Evolutionary conservation across 1,284 basidiomycete species (phyloP).

Genomic region (Exobasidium rhododendri): DNA sequence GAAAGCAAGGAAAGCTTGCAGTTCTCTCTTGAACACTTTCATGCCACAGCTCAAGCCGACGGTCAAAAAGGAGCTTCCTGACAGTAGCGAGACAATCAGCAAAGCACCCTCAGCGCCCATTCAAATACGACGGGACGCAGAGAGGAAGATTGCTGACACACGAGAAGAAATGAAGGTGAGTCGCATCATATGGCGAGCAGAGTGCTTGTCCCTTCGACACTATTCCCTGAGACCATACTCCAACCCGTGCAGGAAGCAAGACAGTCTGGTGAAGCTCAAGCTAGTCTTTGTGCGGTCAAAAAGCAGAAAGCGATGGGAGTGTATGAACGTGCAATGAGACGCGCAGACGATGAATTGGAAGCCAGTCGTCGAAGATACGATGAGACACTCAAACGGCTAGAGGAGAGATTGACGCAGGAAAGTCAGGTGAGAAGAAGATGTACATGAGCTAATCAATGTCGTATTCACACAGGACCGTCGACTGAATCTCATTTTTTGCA

Average conservation of each 20-base stretch:
- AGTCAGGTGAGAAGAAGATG: background rate
- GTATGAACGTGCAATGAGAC: background rate
- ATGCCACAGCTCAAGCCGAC: background rate
- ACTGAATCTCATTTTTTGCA: no score
- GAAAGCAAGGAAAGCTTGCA: background rate
- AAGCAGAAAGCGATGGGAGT: background rate
- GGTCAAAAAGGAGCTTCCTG: background rate
- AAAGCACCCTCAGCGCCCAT: background rate
- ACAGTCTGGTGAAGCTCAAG: no score
- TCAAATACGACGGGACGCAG: background rate
- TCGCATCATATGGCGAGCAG: background rate
- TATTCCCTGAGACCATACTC: no score
- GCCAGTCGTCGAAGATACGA: background rate
- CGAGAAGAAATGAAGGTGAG: background rate
- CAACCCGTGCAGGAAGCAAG: no score
- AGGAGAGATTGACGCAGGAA: background rate
- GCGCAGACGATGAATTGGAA: background rate
- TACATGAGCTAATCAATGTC: no score
- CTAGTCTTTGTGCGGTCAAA: background rate
- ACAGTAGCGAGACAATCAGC: background rate
- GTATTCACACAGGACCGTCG: no score
- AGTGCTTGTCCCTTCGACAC: no score
- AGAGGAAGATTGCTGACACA: background rate
- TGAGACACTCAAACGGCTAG: background rate
- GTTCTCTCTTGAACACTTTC: background rate